Base-by-base conservation (phyloP, 2,329 filamentous ascomycete genomes). In the Talaromyces atroroseus region DNA sequence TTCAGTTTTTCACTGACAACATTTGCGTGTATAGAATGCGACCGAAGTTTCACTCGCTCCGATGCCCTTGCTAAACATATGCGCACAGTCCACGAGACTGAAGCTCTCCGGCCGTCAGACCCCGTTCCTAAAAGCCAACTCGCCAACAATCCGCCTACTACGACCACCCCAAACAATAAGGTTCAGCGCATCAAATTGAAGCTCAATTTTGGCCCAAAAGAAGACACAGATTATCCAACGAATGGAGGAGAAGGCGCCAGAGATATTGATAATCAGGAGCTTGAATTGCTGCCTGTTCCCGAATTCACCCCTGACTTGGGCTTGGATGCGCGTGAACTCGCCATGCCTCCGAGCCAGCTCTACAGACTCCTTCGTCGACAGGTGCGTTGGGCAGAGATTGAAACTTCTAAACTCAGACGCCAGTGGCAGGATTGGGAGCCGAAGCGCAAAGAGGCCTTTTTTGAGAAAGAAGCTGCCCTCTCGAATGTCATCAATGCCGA, bases 61-160 rank as follows among this genome's bases (percentile, higher is more conserved):
- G 94, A 99, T 67, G 94, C 94, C 12, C 81, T 99, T 0, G 91
- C 92, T 1, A 99, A 99, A 73, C 94, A 99, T 71, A 97, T 97
- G 90, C 88, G 94, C 64, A 97, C 94, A 16, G 92, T 99, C 38
- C 94, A 99, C 77, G 94, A 99, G 71, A 96, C 92, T 3, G 94
- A 99, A 75, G 89, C 90, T 16, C 80, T 96, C 21, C 86, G 90
- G n/a, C 88, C 89, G 4, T 78, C 77, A 14, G 80, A 78, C 57
- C 68, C 72, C 12, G 72, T 76, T 16, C 67, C 73, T 8, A 73
- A 74, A 61, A 58, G 56, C 29, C 56, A 54, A 45, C 50, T 48
- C 10, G 51, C 49, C 20, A 71, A 74, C 54, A 70, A 66, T 21
- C 66, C 67, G 26, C 64, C 65, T n/a, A 66, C 66, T 40, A 65